These are phyloP conservation scores for Geranium incanum DNA, from an alignment of 441 rosid genomes.

Conservation along the genomic window DNA sequence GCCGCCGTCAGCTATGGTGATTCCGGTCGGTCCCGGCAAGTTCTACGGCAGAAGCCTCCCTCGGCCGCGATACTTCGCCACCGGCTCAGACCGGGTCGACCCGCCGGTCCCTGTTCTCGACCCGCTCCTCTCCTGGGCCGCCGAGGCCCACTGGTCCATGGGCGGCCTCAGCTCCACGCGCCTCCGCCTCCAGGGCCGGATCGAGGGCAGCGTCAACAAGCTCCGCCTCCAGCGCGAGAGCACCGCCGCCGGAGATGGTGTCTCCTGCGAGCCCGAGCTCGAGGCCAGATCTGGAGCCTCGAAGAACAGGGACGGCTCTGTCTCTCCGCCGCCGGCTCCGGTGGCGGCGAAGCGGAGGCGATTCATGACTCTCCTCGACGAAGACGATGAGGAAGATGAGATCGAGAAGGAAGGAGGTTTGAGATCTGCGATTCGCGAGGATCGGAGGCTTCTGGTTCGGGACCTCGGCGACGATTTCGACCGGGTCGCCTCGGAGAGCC, in stretches of 20 bases:
- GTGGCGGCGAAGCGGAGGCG: conserved; percentile 40
- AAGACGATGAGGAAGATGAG: conserved; percentile 31
- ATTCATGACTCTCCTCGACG: conserved; percentile 39
- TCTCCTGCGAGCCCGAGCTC: background rate
- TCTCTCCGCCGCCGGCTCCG: conserved; percentile 65
- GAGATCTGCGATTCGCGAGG: too few species aligned
- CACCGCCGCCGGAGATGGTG: conserved; percentile 8
- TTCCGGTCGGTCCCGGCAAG: conserved; percentile 50
- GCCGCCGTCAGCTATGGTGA: conserved; percentile 36
- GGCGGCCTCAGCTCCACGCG: conserved; percentile 81
- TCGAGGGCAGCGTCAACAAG: conserved; percentile 58
- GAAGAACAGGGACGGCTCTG: conserved; percentile 27
- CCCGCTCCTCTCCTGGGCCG: conserved; percentile 79
- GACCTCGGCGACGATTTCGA: conserved; percentile 76
- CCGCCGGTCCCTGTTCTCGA: conserved; percentile 63
- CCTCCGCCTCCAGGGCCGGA: conserved; percentile 78
- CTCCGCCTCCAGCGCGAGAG: conserved; percentile 50
- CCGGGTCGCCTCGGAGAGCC: conserved; percentile 35
- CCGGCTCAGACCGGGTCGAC: conserved; percentile 45
- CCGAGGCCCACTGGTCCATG: conserved; percentile 97
- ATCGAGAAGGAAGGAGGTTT: conserved; percentile 18
- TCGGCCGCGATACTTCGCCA: conserved; percentile 65
- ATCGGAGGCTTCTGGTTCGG: conserved; percentile 34
- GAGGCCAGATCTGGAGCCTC: background rate
- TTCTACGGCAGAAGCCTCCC: conserved; percentile 92